These are phyloP conservation scores for Daldinia decipiens DNA, from an alignment of 495 filamentous ascomycete species.

Conservation along the genomic window DNA sequence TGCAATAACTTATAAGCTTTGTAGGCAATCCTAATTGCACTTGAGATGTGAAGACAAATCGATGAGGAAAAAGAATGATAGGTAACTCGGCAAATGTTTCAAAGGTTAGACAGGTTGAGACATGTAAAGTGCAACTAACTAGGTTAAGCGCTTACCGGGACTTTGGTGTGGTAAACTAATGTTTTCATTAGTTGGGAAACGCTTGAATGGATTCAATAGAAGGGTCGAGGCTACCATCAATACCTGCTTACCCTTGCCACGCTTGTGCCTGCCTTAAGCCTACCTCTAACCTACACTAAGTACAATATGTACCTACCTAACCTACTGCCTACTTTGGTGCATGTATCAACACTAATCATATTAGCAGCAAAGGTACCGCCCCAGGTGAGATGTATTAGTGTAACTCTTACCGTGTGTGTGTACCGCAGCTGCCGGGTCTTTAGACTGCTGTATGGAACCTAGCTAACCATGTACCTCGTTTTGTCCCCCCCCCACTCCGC, in stretches of 20 bases:
- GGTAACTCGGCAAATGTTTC: neutral
- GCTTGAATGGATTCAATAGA: constrained; percentile 23
- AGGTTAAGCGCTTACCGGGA: constrained; percentile 2
- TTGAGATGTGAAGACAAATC: neutral
- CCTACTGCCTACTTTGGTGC: neutral
- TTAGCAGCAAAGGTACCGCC: neutral
- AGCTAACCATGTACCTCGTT: constrained; percentile 1
- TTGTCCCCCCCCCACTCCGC: constrained; percentile 23
- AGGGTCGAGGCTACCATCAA: constrained; percentile 21
- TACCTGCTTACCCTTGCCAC: constrained; percentile 4
- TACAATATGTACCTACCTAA: too few species aligned
- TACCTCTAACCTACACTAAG: too few species aligned
- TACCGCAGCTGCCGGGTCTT: constrained; percentile 12
- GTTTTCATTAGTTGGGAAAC: neutral
- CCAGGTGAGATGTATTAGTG: neutral
- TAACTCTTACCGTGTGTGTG: neutral
- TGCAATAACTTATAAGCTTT: neutral
- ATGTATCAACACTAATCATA: neutral
- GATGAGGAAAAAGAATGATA: neutral
- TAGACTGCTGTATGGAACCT: neutral
- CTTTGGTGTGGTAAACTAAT: constrained; percentile 6
- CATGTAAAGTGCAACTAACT: neutral
- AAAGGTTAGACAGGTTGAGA: neutral
- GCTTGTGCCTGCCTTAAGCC: constrained; percentile 16
- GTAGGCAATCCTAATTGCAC: neutral